These are phyloP conservation scores for Gamarada debralockiae DNA, from an alignment of 495 filamentous ascomycete genomes.

Conservation along the genomic window DNA sequence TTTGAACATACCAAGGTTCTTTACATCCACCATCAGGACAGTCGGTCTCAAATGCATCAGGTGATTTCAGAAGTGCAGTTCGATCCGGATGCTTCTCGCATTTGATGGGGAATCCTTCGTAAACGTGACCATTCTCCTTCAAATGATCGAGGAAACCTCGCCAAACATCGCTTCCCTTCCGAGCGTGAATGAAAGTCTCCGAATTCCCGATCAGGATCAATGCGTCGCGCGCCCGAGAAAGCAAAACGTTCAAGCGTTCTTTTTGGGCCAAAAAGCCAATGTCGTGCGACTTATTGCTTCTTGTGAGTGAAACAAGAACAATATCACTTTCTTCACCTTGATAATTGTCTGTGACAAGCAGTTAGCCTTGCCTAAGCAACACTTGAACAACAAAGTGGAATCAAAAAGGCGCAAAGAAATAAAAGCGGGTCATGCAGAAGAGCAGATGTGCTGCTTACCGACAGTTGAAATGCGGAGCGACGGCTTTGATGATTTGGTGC, in stretches of 20 bases:
- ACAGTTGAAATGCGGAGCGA: no score
- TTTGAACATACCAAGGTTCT: constrained; percentile 55
- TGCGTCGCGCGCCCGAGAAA: constrained; percentile 64
- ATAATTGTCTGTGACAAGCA: constrained; percentile 57
- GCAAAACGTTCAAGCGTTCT: constrained; percentile 66
- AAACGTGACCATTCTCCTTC: constrained; percentile 50
- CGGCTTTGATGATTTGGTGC: constrained; percentile 43
- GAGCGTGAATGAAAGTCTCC: constrained; percentile 59
- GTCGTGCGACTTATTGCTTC: constrained; percentile 60
- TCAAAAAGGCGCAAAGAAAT: not conserved
- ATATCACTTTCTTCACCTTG: constrained; percentile 80
- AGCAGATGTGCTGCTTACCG: no score
- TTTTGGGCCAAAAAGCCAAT: constrained; percentile 58
- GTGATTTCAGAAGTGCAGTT: constrained; percentile 37
- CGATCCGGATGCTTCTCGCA: constrained; percentile 63
- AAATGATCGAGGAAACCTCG: constrained; percentile 52
- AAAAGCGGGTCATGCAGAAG: no score
- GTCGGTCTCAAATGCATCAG: constrained; percentile 53
- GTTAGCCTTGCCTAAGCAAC: no score
- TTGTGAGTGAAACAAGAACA: constrained; percentile 62
- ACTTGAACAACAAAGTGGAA: no score
- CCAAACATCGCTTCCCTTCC: constrained; percentile 60
- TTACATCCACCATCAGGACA: constrained; percentile 74
- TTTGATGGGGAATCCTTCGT: constrained; percentile 65
- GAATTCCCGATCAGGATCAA: constrained; percentile 73